Evolutionary conservation across 1,139 yeast species (phyloP).

Genomic region (Pichia sp.): DNA sequence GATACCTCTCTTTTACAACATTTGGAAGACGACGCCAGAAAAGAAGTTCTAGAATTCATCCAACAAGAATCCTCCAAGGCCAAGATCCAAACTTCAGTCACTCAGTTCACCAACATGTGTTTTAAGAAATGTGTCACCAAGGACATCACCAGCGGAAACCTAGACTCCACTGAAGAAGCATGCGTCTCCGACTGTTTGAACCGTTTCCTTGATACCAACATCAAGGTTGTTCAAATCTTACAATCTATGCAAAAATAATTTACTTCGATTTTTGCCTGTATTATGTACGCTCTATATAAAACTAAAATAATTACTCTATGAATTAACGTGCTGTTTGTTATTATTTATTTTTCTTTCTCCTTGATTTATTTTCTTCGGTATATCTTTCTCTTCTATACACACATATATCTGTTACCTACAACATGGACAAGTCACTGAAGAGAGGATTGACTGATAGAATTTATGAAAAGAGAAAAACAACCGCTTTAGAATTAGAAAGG

Average conservation of each 20-base stretch:
- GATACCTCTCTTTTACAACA: conserved; percentile 55
- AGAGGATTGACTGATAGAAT: conserved; percentile 86
- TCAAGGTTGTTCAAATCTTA: conserved; percentile 66
- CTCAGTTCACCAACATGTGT: conserved; percentile 83
- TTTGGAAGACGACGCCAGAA: conserved; percentile 65
- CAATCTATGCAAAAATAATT: conserved; percentile 23
- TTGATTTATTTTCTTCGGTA: not conserved
- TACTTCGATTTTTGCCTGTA: not conserved
- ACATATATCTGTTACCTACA: not conserved
- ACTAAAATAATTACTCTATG: not conserved
- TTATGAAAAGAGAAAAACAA: conserved; percentile 90
- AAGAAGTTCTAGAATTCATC: conserved; percentile 68
- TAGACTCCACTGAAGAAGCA: conserved; percentile 56
- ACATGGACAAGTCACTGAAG: conserved; percentile 61
- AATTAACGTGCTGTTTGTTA: not conserved
- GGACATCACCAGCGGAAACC: conserved; percentile 41
- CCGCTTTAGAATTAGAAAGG: conserved; percentile 86
- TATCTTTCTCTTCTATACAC: not conserved
- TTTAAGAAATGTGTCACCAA: conserved; percentile 73
- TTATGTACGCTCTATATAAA: not conserved
- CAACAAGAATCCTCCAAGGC: conserved; percentile 83
- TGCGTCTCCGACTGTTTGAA: conserved; percentile 80
- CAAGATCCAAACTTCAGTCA: conserved; percentile 81
- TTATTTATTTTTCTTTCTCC: not conserved
- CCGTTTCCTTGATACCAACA: conserved; percentile 81